Evolutionary conservation across 208 protist genomes (phyloP), one percentile per base, ranked within the genome.

Genomic region (Trypanosoma theileri): DNA sequence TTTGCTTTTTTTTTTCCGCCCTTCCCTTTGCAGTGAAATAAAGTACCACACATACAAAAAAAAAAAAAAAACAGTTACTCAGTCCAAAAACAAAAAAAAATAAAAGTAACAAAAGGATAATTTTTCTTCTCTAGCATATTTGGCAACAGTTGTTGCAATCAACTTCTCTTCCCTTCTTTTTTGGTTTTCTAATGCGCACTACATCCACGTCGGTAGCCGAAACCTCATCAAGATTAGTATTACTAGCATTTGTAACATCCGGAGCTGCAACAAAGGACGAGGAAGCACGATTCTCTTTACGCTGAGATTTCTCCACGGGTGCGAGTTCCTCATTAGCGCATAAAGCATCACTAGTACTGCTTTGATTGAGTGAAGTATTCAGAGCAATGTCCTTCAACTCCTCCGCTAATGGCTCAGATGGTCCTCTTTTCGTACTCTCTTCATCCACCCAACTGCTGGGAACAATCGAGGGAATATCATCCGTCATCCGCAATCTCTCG

Each of bases 41-140:
- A 48, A 48, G 44, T 48, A 12, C 28, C 28, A 35, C 28, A 35
- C 0, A 22, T 22, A 64, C 7, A 54, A 42, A 28, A 42, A 45
- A 52, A 53, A 45, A 45, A 6, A 45, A 45, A 45, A 48, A 48
- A 48, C 10, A n/a, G 16, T 17, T n/a, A 48, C 44, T 14, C 13
- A 24, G 10, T 63, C 4, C 17, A 63, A 42, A n/a, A 58, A 44
- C 22, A 73, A 46, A 60, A 74, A 44, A 62, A n/a, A 48, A 48
- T 14, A 48, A 48, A 48, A 48, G 16, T 48, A 48, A 48, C 44
- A 48, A 48, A n/a, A 48, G 2, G 2, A 48, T n/a, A 48, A n/a
- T 14, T 14, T 14, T n/a, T 59, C 19, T 53, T 60, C 21, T 59
- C 52, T 69, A 69, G 22, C 22, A 59, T 17, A 59, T 42, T 21